Conservation (phyloP, 352 stramenopile genomes). For the Globisporangium nodosum region DNA sequence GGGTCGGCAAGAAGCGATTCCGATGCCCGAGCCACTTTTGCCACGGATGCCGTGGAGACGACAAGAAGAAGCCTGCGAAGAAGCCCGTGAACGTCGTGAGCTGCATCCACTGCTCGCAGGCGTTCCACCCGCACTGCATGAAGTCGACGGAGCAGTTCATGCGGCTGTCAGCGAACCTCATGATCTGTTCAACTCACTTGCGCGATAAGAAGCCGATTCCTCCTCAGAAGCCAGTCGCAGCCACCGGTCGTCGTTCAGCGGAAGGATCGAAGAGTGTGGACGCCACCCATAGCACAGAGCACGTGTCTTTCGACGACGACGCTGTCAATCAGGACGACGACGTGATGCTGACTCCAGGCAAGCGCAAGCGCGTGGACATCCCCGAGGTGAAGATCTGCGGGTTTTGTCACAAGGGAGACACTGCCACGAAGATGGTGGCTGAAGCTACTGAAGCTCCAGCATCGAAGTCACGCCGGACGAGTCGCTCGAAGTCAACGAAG, state of each 20-base stretch:
- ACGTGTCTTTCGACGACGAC: slow-evolving; percentile 11
- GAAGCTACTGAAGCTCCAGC: slow-evolving; percentile 2
- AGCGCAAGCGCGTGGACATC: slow-evolving; percentile 12
- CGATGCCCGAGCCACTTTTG: slow-evolving; percentile 90
- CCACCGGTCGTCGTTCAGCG: background rate
- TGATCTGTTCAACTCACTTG: slow-evolving; percentile 88
- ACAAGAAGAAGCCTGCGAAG: slow-evolving; percentile 30
- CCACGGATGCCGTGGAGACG: slow-evolving; percentile 44
- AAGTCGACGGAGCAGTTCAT: slow-evolving; percentile 68
- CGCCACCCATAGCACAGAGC: slow-evolving; percentile 7
- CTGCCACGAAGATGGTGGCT: slow-evolving; percentile 14
- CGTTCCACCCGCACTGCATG: slow-evolving; percentile 81
- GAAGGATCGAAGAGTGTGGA: background rate
- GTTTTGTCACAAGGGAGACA: slow-evolving; percentile 51
- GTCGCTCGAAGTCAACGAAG: slow-evolving; percentile 11
- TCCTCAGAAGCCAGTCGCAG: background rate
- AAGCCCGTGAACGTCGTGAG: slow-evolving; percentile 50
- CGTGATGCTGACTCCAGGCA: background rate
- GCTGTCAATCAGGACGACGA: slow-evolving; percentile 16
- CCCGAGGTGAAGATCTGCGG: slow-evolving; percentile 40
- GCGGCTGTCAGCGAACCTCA: slow-evolving; percentile 76
- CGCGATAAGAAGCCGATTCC: slow-evolving; percentile 26
- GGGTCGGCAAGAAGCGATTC: slow-evolving; percentile 86
- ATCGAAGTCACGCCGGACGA: slow-evolving; percentile 13
- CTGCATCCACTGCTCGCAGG: slow-evolving; percentile 86